Evolutionary conservation across 2,329 filamentous ascomycete genomes (phyloP).

Genomic region (Epichloe gansuensis): DNA sequence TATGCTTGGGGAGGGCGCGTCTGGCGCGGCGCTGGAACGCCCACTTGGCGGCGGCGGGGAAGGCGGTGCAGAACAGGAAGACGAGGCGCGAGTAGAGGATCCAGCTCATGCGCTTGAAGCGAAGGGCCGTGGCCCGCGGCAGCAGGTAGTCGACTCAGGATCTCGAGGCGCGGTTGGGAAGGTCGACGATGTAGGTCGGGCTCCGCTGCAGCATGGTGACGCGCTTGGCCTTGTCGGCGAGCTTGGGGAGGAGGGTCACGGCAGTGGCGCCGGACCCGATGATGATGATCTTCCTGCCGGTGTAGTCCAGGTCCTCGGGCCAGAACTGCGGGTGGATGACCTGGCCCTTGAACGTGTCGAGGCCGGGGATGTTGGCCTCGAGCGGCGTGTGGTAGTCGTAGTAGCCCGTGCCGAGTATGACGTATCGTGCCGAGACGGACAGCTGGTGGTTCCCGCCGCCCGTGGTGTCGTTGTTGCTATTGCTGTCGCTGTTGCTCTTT

Average conservation of each 20-base stretch:
- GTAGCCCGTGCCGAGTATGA: conserved; percentile 42
- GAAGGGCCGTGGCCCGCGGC: conserved; percentile 29
- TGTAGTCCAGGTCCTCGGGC: conserved; percentile 51
- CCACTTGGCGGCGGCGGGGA: too few species aligned
- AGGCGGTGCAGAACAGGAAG: neutral
- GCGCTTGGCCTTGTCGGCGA: conserved; percentile 47
- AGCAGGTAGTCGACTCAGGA: too few species aligned
- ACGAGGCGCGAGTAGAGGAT: conserved; percentile 34
- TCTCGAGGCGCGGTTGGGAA: conserved; percentile 31
- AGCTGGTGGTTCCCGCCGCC: too few species aligned
- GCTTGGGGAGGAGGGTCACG: conserved; percentile 56
- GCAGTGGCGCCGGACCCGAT: conserved; percentile 67
- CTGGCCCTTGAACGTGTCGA: conserved; percentile 49
- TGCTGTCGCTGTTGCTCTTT: conserved; percentile 8
- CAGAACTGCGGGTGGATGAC: conserved; percentile 62
- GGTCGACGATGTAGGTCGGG: conserved; percentile 53
- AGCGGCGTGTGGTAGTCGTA: conserved; percentile 55
- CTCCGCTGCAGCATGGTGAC: conserved; percentile 70
- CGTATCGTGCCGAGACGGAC: conserved; percentile 29
- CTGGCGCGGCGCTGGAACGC: conserved; percentile 37
- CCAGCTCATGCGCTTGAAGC: conserved; percentile 23
- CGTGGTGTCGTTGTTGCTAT: too few species aligned
- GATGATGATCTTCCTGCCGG: conserved; percentile 52
- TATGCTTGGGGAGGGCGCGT: conserved; percentile 29
- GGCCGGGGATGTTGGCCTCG: conserved; percentile 45